Base-by-base conservation (phyloP, 192 early-diverging fungal species). In the Backusella australiensis region DNA sequence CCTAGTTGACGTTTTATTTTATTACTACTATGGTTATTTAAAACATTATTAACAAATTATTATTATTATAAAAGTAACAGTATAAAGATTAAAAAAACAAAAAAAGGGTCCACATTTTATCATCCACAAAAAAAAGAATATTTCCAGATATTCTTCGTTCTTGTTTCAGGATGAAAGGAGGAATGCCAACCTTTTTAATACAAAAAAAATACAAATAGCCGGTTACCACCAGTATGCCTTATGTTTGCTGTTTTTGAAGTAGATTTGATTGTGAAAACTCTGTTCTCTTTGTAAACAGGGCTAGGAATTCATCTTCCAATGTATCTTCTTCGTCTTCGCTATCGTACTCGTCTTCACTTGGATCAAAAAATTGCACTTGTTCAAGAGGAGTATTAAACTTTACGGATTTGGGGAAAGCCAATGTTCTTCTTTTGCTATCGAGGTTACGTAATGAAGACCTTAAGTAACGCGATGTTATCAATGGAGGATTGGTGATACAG, bases 301-400 rank as follows among this genome's bases (percentile, higher is more conserved):
- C 70, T 1, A 71, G 12, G 42, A 71, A 71, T 19, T 39, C 70
- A 71, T 71, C 70, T 34, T 71, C 70, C 2, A 71, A 34, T 39
- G 46, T 15, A 4, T 81, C 15, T 59, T 85, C 35, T 29, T 73
- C 59, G 9, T 53, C 67, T 75, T 82, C 35, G 65, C 77, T 19
- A 68, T 74, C 72, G 4, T n/a, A 42, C 15, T 73, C 39, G 1
- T 66, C 80, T 71, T 85, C 75, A 8, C 86, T 88, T 23, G 92
- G 88, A 76, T 79, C 83, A 82, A 93, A 93, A 77, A 90, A 84
- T 41, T 85, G 84, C 52, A 93, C 83, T 66, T 88, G 88, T 78
- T 90, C 90, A 34, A 93, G 83, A 53, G 92, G 84, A 11, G 85
- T 75, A 35, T 90, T 85, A 82, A 93, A 93, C 71, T 90, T 90